Evolutionary conservation across 305 asterid species (phyloP).

Genomic region (Plantago coronopus): DNA sequence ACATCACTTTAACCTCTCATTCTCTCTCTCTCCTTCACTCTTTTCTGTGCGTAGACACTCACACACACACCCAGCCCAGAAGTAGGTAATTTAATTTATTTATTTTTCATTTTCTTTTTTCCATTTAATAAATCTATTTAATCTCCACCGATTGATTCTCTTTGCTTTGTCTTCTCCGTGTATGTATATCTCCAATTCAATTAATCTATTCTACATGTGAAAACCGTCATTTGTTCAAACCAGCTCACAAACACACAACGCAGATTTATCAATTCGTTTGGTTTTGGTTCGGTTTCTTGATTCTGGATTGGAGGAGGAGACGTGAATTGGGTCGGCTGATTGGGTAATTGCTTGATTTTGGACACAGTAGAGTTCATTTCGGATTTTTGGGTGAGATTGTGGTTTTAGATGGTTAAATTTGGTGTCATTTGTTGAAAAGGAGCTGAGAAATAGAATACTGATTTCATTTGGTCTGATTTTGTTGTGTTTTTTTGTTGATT

Average conservation of each 20-base stretch:
- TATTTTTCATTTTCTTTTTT: background rate
- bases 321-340: too few relatives aligned
- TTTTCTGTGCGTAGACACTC: background rate
- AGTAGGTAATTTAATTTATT: background rate
- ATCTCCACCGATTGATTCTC: background rate
- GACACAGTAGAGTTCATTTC: too few relatives aligned
- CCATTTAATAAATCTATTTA: background rate
- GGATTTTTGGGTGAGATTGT: too few relatives aligned
- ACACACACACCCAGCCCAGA: background rate
- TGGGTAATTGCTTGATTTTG: too few relatives aligned
- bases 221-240: slow-evolving; percentile 4
- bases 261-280: too few relatives aligned
- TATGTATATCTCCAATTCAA: background rate
- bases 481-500: background rate
- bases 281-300: too few relatives aligned
- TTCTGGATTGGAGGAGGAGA: too few relatives aligned
- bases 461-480: too few relatives aligned
- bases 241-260: too few relatives aligned
- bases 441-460: too few relatives aligned
- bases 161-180: background rate
- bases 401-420: too few relatives aligned
- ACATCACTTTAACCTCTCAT: background rate
- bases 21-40: background rate
- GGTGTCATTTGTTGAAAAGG: too few relatives aligned
- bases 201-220: background rate